phyloP scores from a whole-genome alignment of 495 filamentous ascomycete species.

The Xylaria sp. region DNA sequence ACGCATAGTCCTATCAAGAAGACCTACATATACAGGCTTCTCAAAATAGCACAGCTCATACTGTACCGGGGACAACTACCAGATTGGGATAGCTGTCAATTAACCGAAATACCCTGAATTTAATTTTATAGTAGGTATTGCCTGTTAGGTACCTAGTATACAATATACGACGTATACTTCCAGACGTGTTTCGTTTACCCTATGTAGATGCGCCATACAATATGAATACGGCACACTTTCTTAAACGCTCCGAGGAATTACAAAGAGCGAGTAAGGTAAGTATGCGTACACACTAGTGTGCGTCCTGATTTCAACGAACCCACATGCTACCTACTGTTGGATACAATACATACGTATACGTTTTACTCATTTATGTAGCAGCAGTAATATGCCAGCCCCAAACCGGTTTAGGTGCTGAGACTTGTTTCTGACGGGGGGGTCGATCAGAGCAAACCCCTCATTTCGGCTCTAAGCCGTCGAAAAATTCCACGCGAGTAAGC shows the following conservation, averaged over 20 bases:
- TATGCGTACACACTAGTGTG: not conserved
- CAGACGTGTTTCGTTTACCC: not conserved
- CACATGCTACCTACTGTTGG: not conserved
- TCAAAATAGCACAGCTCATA: slow-evolving; percentile 20
- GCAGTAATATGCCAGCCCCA: not conserved
- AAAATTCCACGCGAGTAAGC: slow-evolving; percentile 10
- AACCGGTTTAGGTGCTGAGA: not conserved
- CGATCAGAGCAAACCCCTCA: slow-evolving; percentile 21
- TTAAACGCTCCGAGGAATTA: not conserved
- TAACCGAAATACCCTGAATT: slow-evolving; percentile 26
- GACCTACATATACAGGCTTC: not conserved
- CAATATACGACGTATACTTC: not conserved
- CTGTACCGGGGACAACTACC: not conserved
- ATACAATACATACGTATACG: too few relatives aligned
- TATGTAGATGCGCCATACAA: not conserved
- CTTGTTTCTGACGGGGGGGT: slow-evolving; percentile 6
- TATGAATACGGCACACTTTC: too few relatives aligned
- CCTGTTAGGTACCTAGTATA: not conserved
- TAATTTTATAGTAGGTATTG: slow-evolving; percentile 10
- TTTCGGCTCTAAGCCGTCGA: slow-evolving; percentile 5
- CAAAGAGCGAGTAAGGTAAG: not conserved
- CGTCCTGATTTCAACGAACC: not conserved
- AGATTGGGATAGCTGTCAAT: slow-evolving; percentile 4
- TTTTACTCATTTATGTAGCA: not conserved
- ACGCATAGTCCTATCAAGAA: not conserved